phyloP scores from a whole-genome alignment of 2,329 filamentous ascomycete species.

The Periconia sp. region DNA sequence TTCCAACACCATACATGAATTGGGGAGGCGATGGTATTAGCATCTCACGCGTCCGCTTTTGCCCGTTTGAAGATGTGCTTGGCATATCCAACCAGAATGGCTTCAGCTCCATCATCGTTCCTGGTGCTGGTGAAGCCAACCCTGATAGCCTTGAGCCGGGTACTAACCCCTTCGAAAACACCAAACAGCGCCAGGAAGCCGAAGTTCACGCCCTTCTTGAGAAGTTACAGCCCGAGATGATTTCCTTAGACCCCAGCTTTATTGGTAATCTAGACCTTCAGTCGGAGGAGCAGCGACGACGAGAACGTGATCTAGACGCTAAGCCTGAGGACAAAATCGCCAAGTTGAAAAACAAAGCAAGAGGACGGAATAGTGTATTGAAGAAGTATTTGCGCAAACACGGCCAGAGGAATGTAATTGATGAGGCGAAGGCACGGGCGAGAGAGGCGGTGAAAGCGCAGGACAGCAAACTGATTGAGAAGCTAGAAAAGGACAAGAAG shows the following conservation, averaged over 20 bases:
- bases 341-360: constrained; percentile 74
- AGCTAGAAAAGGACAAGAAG: constrained; percentile 57
- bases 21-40: constrained; percentile 87
- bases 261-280: constrained; percentile 86
- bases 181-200: constrained; percentile 87
- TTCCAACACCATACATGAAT: constrained; percentile 87
- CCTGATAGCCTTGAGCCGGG: constrained; percentile 85
- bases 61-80: constrained; percentile 91
- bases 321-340: constrained; percentile 65
- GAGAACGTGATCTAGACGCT: constrained; percentile 80
- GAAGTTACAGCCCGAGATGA: constrained; percentile 97
- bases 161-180: constrained; percentile 88
- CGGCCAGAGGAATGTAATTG: constrained; percentile 89
- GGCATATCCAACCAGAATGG: constrained; percentile 84
- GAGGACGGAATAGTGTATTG: constrained; percentile 88
- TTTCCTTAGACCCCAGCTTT: constrained; percentile 89
- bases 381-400: constrained; percentile 92
- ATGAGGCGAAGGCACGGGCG: constrained; percentile 88
- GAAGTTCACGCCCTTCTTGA: constrained; percentile 91
- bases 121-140: constrained; percentile 95
- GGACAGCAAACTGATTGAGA: constrained; percentile 69
- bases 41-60: constrained; percentile 86
- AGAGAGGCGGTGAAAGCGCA: constrained; percentile 78
- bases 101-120: constrained; percentile 88
- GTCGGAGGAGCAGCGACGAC: constrained; percentile 76